phyloP scores from a whole-genome alignment of 169 alveolate species.

The Eimeria zaria region DNA sequence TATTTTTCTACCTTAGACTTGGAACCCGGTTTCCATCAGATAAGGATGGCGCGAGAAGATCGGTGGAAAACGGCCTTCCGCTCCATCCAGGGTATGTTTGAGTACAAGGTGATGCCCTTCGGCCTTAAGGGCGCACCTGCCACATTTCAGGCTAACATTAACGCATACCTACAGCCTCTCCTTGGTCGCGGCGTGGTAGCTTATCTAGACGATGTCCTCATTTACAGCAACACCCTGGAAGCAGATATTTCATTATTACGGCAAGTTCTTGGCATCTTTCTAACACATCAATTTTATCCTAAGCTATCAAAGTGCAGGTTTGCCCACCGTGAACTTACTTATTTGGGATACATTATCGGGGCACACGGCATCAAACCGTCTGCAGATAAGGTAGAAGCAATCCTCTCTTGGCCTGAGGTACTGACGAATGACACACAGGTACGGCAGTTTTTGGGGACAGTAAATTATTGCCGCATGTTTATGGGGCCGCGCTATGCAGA shows the following conservation, averaged over 20 bases:
- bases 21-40: neutral
- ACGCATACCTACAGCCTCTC: neutral
- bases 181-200: neutral
- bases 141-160: neutral
- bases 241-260: neutral
- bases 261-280: neutral
- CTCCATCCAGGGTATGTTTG: neutral
- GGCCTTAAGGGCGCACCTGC: neutral
- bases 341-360: no score
- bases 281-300: neutral
- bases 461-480: neutral
- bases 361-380: no score
- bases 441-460: neutral
- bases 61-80: neutral
- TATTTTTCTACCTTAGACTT: neutral
- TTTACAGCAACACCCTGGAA: neutral
- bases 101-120: neutral
- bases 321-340: neutral
- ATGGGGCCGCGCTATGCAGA: neutral
- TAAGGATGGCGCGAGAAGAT: neutral
- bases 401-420: neutral
- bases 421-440: neutral
- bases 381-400: no score
- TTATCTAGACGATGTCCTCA: neutral
- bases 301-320: neutral